Evolutionary conservation across 1,284 basidiomycete species (phyloP), one percentile per base, ranked within the genome.

Genomic region (Papiliotrema flavescens): DNA sequence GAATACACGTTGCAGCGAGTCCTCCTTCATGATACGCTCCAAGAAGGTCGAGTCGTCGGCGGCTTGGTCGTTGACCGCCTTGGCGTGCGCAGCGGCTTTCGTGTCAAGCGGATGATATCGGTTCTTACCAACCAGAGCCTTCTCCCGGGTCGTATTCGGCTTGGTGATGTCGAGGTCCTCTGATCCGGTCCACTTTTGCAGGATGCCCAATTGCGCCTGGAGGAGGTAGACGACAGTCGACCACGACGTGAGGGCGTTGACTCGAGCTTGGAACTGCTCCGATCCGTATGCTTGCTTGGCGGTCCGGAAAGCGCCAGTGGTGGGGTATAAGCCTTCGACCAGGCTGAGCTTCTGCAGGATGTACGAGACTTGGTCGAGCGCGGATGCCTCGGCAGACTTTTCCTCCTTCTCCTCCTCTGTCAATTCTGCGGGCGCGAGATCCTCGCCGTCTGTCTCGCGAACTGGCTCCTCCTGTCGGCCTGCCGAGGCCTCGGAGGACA

Each of bases 11-110:
- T 96, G 89, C 65, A 98, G 85, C 17, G 88, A 89, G 67, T 97
- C 95, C 76, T 98, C 96, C 73, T 98, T 98, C 57, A 98, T 82
- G 40, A 98, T 81, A 37, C 92, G 85, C 73, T 98, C 96, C 35
- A 98, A 87, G 71, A 98, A 98, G 47, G 86, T 90, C 39, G 84
- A 65, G 84, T 89, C 58, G 82, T 87, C 56, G 81, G 77, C 73
- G 3, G 62, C 65, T 37, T 64, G 62, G 20, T 64, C 64, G 34
- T 37, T 54, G 3, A 43, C 63, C 53, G 43, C 56, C 44, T 39
- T 60, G 55, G 19, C 62, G 60, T 23, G 70, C 57, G 23, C 64
- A 9, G 57, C 54, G 7, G 70, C 68, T 51, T 73, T 71, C 19
- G 58, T 47, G 56, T 73, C 71, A 7, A 73, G 60, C 0, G 71